Percentiles rank a stretch among this genome's conserved stretches.
These are phyloP conservation scores for Boletus bicolor DNA, from an alignment of 768 basidiomycete genomes.

Conservation along the genomic window DNA sequence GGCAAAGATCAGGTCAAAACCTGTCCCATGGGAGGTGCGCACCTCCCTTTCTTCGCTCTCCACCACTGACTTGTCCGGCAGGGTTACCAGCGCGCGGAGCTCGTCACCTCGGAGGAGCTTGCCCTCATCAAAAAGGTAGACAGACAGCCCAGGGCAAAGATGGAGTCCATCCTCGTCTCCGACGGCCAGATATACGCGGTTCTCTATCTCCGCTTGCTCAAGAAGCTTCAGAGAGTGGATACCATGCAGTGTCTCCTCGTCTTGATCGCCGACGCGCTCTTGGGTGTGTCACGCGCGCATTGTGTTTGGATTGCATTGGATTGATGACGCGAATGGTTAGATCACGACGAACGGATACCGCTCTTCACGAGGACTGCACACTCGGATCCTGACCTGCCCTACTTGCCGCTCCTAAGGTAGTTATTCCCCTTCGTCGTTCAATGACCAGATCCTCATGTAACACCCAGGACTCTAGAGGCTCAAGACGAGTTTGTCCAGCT, in stretches of 20 bases:
- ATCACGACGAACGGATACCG: constrained; percentile 83
- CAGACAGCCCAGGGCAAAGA: constrained; percentile 69
- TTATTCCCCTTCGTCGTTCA: background rate
- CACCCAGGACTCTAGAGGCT: constrained; percentile 66
- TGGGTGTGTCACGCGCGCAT: constrained; percentile 47
- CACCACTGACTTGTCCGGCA: constrained; percentile 32
- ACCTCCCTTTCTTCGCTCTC: background rate
- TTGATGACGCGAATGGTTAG: constrained; percentile 35
- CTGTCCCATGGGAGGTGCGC: constrained; percentile 93
- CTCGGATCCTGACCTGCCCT: constrained; percentile 77
- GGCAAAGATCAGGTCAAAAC: constrained; percentile 83
- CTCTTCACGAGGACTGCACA: constrained; percentile 64
- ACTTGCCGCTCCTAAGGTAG: constrained; percentile 73
- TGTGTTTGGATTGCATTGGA: background rate
- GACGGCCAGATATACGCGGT: constrained; percentile 81
- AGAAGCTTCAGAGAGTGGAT: constrained; percentile 79
- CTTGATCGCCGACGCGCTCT: constrained; percentile 83
- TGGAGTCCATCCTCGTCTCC: constrained; percentile 73
- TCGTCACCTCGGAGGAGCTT: constrained; percentile 86
- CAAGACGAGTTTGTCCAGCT: constrained; percentile 96
- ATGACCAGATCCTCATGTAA: constrained; percentile 2
- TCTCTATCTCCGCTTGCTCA: constrained; percentile 88
- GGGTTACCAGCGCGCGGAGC: constrained; percentile 94
- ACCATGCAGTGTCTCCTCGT: constrained; percentile 86
- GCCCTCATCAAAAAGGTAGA: constrained; percentile 87